Percentiles rank a stretch among this genome's conserved stretches.
These are phyloP conservation scores for Hibiscus trionum DNA, from an alignment of 345 rosid genomes.

Conservation along the genomic window DNA sequence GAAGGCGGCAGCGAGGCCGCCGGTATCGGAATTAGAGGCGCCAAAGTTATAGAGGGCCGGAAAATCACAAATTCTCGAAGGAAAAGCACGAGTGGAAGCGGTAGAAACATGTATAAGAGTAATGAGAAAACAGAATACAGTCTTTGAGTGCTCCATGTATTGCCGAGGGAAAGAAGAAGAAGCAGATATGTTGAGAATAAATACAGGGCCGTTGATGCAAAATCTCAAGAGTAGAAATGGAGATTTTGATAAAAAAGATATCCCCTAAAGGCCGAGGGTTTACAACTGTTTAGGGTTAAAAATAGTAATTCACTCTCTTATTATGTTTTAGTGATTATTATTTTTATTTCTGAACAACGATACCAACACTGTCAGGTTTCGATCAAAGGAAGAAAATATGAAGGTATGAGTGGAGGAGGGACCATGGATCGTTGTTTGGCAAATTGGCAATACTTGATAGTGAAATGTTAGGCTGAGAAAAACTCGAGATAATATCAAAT, in stretches of 20 bases:
- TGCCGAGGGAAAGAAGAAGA: neutral
- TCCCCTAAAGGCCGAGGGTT: too few relatives aligned
- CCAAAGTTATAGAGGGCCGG: constrained; percentile 57
- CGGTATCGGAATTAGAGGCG: constrained; percentile 52
- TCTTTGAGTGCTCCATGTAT: neutral
- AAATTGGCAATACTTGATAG: too few relatives aligned
- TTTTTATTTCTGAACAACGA: too few relatives aligned
- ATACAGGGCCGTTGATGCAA: neutral
- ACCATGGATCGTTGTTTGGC: too few relatives aligned
- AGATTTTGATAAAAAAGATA: neutral
- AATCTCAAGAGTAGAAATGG: neutral
- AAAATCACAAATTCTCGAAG: constrained; percentile 16
- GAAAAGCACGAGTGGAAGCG: neutral
- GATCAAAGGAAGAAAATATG: too few relatives aligned
- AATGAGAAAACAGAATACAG: neutral
- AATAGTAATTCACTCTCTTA: too few relatives aligned
- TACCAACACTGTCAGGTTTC: too few relatives aligned
- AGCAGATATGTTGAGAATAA: neutral
- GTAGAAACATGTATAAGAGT: neutral
- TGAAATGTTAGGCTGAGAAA: too few relatives aligned
- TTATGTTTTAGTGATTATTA: too few relatives aligned
- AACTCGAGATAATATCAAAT: too few relatives aligned
- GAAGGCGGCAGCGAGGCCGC: constrained; percentile 40
- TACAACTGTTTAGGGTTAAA: too few relatives aligned
- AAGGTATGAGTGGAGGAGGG: too few relatives aligned